Base-by-base conservation (phyloP, 2,329 filamentous ascomycete genomes). In the Cercospora citrullina region DNA sequence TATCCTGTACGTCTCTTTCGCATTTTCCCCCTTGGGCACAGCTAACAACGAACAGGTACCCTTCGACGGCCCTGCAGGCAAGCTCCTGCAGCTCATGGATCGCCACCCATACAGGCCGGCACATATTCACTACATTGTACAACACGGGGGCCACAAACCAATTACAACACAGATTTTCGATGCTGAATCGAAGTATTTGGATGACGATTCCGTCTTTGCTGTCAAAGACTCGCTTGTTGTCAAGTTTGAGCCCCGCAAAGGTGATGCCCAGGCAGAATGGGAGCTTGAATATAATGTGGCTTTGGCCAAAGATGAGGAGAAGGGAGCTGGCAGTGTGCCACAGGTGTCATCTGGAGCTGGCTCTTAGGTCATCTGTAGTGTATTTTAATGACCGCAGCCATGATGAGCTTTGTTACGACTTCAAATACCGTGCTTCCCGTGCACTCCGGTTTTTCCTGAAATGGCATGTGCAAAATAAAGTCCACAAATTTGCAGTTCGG, bases 111-210 rank as follows among this genome's bases (percentile, higher is more conserved):
- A 83, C 74, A 77, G 88, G 36, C 88, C 88, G 18, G 87, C 87
- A 36, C 88, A 90, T 73, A 89, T 90, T 66, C 88, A 90, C 53
- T 70, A 69, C 28, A 72, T 72, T 42, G 70, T 68, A 16, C 63
- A 66, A 23, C 30, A 82, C 84, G 12, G 82, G 85, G 86, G 85
- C 7, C 89, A 90, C 81, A 90, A 88, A 74, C 83, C 89, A 0
- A 84, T 96, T 59, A 90, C 89, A 0, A 93, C 91, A 1, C 91
- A 95, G 78, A 88, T 95, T 65, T 94, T 93, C 76, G 90, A 93
- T 77, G 67, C 69, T 36, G 68, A 68, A 21, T 68, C 66, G 3
- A 67, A 70, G 7, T 72, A 72, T 28, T 36, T 72, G 10, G 68
- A 70, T 16, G 60, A 72, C 39, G 70, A 72, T 23, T 69, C 68